Evolutionary conservation across 176 grass and related monocot genomes (phyloP).

Genomic region (Phoenix roebelenii): DNA sequence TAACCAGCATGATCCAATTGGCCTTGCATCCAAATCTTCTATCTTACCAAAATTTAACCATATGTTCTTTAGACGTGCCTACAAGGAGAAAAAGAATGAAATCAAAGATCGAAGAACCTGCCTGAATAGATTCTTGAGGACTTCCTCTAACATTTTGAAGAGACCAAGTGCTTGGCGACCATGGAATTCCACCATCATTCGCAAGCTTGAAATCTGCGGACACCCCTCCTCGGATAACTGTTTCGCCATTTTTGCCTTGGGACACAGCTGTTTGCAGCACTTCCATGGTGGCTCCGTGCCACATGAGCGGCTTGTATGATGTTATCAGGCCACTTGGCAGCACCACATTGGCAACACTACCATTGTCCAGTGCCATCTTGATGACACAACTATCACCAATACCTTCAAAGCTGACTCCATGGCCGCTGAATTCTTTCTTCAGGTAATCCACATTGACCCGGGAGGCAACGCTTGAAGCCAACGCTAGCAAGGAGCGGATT

Average conservation of each 20-base stretch:
- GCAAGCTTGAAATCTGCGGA: conserved; percentile 35
- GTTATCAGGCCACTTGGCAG: conserved; percentile 76
- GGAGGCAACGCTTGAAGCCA: conserved; percentile 12
- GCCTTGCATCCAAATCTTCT: too few species aligned
- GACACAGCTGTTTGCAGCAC: conserved; percentile 44
- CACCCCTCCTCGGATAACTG: conserved; percentile 22
- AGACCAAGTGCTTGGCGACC: conserved; percentile 45
- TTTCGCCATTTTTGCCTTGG: too few species aligned
- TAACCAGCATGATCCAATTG: too few species aligned
- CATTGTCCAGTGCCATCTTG: conserved; percentile 47
- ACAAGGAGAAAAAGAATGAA: neutral
- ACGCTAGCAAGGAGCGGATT: conserved; percentile 12
- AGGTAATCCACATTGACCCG: conserved; percentile 54
- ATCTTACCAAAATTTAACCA: neutral
- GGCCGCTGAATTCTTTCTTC: conserved; percentile 61
- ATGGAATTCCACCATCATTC: neutral
- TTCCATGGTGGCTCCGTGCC: conserved; percentile 56
- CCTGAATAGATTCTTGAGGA: conserved; percentile 47
- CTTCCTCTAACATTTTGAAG: conserved; percentile 44
- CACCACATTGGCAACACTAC: conserved; percentile 54
- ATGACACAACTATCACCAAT: conserved; percentile 15
- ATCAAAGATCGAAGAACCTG: neutral
- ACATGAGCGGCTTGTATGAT: conserved; percentile 77
- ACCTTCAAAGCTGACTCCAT: conserved; percentile 56
- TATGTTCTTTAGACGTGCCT: neutral